Conservation (phyloP, 306 rosid genomes). For the Vicia villosa region DNA sequence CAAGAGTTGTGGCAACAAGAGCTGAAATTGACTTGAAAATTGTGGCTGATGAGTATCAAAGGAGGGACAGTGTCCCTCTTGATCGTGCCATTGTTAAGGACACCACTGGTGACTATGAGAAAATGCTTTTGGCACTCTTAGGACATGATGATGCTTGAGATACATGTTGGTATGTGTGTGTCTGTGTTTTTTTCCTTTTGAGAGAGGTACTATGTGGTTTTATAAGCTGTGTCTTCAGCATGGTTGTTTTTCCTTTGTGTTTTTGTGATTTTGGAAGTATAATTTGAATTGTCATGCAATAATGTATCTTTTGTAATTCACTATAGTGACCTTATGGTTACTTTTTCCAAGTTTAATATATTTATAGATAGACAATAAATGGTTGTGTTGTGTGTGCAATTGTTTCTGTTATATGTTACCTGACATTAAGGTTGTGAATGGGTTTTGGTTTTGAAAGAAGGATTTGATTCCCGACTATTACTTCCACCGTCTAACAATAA, state of each 20-base stretch:
- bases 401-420: neutral
- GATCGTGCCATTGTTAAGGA: slow-evolving; percentile 52
- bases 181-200: neutral
- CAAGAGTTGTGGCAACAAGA: no score
- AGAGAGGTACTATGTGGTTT: slow-evolving; percentile 18
- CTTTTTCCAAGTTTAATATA: neutral
- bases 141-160: slow-evolving; percentile 44
- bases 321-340: slow-evolving; percentile 4
- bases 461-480: no score
- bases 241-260: slow-evolving; percentile 30
- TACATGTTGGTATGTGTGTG: neutral
- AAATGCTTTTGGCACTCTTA: slow-evolving; percentile 42
- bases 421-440: neutral
- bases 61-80: no score
- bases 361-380: neutral
- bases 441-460: no score
- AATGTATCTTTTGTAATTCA: slow-evolving; percentile 5
- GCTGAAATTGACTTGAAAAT: slow-evolving; percentile 47
- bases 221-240: slow-evolving; percentile 12
- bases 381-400: neutral
- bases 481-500: no score
- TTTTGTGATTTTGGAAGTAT: slow-evolving; percentile 23
- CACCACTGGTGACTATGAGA: slow-evolving; percentile 46
- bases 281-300: neutral
- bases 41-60: slow-evolving; percentile 43